Evolutionary conservation across 2,329 filamentous ascomycete genomes (phyloP), one percentile per base, ranked within the genome.

Genomic region (Aspergillus calidoustus): DNA sequence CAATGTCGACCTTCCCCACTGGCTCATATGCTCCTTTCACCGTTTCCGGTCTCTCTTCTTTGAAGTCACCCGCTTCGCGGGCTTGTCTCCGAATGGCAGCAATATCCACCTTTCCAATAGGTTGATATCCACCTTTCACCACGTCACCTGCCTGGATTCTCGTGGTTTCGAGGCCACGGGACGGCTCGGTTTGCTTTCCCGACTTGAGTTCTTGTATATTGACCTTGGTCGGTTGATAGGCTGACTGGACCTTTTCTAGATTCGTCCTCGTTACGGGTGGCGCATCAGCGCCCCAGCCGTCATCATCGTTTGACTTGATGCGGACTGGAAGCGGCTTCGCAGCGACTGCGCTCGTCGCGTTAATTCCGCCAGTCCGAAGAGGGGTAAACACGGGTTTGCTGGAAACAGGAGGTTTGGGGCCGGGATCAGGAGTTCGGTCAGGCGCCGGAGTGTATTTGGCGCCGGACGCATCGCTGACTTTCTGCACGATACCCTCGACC

Each of bases 21-120:
- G 95, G 95, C 77, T 98, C 91, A 73, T 99, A 99, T 25, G 93
- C 87, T 47, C 95, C 95, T 79, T 96, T 98, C 22, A 98, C 91
- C 5, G 88, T 86, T 1, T 90, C 86, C 3, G 95, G 95, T 59
- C 93, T 85, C 68, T 97, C 91, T 72, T 97, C 92, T 50, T 84
- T 74, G 11, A 73, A 11, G 28, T 73, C 66, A 8, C 84, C 77
- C 76, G 83, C 70, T 82, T 89, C 82, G 83, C 89, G 73, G 79
- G 93, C 81, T 85, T 92, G 75, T 83, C 89, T 80, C 65, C 95
- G 88, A 68, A 99, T 90, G 43, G 92, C 93, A 25, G 90, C 91
- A 78, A 99, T 98, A 72, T 99, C 93, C n/a, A 99, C 91, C 80
- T 97, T 98, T 60, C 95, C 95, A 69, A 99, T 82, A 22, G 95